phyloP scores from a whole-genome alignment of 2,329 filamentous ascomycete genomes.

The Dactylellina drechsleri region DNA sequence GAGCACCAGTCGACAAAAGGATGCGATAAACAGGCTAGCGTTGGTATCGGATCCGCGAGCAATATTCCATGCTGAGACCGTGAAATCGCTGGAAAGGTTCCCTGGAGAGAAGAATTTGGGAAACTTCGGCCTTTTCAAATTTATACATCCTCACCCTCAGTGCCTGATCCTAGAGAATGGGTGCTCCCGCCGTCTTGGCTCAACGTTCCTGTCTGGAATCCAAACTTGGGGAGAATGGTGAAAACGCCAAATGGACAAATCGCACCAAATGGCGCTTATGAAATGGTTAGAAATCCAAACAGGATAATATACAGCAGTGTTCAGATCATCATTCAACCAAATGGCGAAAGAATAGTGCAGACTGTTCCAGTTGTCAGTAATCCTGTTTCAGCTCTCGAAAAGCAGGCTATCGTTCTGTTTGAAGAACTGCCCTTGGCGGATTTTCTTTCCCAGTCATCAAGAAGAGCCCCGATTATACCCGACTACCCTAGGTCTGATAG shows the following conservation, averaged over 20 bases:
- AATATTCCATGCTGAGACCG: slow-evolving; percentile 12
- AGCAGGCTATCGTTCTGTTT: slow-evolving; percentile 8
- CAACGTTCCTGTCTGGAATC: slow-evolving; percentile 40
- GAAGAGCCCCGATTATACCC: slow-evolving; percentile 1
- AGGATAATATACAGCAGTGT: slow-evolving; percentile 50
- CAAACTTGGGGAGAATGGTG: not conserved
- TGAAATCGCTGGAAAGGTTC: slow-evolving; percentile 12
- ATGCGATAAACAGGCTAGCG: slow-evolving; percentile 19
- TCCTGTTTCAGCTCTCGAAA: slow-evolving; percentile 17
- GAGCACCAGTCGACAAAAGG: slow-evolving; percentile 27
- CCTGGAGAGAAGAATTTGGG: slow-evolving; percentile 8
- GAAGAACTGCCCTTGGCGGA: slow-evolving; percentile 27
- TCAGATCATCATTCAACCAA: slow-evolving; percentile 7
- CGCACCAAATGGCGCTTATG: slow-evolving; percentile 20
- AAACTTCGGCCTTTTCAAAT: slow-evolving; percentile 23
- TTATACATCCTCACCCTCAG: slow-evolving; percentile 33
- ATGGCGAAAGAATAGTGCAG: slow-evolving; percentile 9
- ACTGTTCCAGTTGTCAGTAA: slow-evolving; percentile 40
- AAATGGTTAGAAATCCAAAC: slow-evolving; percentile 40
- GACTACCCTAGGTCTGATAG: slow-evolving; percentile 4
- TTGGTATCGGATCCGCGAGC: slow-evolving; percentile 9
- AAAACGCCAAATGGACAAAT: slow-evolving; percentile 8
- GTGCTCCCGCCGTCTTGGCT: slow-evolving; percentile 41
- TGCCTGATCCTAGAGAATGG: slow-evolving; percentile 30
- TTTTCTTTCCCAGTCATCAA: slow-evolving; percentile 7